Conservation (phyloP, 208 protist species). For the Leishmania tropica region DNA sequence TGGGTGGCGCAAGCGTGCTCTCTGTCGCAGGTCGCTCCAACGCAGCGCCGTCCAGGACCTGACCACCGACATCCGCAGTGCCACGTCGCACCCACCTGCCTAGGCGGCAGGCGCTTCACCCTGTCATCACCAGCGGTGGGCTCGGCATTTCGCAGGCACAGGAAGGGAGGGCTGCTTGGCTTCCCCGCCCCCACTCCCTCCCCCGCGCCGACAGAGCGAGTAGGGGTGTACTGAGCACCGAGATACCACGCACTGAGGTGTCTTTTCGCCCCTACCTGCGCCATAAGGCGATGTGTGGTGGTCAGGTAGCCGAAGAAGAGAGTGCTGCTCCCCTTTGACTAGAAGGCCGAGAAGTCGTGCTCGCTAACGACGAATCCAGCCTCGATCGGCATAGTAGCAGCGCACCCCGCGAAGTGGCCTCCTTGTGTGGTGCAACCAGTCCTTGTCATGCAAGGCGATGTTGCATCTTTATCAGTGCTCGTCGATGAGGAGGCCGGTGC, state of each 20-base stretch:
- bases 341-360: slow-evolving; percentile 20
- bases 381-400: neutral
- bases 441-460: neutral
- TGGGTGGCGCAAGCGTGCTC: neutral
- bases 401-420: neutral
- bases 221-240: no score
- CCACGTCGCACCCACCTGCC: neutral
- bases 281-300: neutral
- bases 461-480: no score
- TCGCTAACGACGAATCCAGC: slow-evolving; percentile 21
- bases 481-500: neutral
- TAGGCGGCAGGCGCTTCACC: neutral
- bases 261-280: neutral
- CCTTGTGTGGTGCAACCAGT: no score
- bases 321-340: neutral
- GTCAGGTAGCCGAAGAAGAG: neutral
- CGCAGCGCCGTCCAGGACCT: no score
- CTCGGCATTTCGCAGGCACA: neutral
- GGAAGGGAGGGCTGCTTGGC: neutral
- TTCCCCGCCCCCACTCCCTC: no score
- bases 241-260: neutral
- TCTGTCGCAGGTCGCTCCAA: neutral
- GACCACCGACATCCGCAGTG: neutral
- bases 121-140: neutral
- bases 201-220: no score